Percentiles rank a stretch among this genome's conserved stretches.
phyloP scores from a whole-genome alignment of 2,329 filamentous ascomycete genomes.

The Monosporascus sp. region DNA sequence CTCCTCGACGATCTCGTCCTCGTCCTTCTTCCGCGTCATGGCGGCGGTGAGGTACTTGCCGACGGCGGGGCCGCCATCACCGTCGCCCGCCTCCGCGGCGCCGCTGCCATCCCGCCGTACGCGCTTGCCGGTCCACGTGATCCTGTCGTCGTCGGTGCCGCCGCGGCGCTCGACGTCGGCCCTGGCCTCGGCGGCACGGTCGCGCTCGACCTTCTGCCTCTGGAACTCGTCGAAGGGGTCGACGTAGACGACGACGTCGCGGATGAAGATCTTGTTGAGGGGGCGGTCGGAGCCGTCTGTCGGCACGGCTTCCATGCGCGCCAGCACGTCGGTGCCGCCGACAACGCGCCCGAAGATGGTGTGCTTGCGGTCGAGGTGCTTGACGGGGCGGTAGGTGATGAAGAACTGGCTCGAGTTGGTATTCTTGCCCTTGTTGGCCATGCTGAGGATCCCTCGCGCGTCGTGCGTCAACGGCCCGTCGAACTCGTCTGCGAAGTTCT shows the following conservation, averaged over 20 bases:
- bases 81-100: neutral
- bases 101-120: neutral
- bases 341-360: constrained; percentile 92
- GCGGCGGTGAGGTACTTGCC: constrained; percentile 80
- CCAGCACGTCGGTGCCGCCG: constrained; percentile 66
- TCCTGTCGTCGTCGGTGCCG: constrained; percentile 78
- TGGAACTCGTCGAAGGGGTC: constrained; percentile 95
- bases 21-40: constrained; percentile 28
- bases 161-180: constrained; percentile 59
- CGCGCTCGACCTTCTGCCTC: constrained; percentile 63
- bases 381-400: constrained; percentile 77
- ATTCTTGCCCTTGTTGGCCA: constrained; percentile 99
- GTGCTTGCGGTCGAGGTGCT: constrained; percentile 90
- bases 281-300: constrained; percentile 74
- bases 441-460: constrained; percentile 71
- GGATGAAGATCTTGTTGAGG: constrained; percentile 70
- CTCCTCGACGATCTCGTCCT: constrained; percentile 55
- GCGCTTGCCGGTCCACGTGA: constrained; percentile 1
- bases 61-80: constrained; percentile 31
- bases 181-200: constrained; percentile 50
- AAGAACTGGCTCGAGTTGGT: constrained; percentile 96
- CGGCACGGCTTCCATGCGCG: constrained; percentile 69
- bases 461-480: constrained; percentile 86
- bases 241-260: constrained; percentile 78
- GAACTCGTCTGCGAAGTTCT: constrained; percentile 90